Conservation (phyloP, 306 rosid genomes). For the Datisca glomerata region DNA sequence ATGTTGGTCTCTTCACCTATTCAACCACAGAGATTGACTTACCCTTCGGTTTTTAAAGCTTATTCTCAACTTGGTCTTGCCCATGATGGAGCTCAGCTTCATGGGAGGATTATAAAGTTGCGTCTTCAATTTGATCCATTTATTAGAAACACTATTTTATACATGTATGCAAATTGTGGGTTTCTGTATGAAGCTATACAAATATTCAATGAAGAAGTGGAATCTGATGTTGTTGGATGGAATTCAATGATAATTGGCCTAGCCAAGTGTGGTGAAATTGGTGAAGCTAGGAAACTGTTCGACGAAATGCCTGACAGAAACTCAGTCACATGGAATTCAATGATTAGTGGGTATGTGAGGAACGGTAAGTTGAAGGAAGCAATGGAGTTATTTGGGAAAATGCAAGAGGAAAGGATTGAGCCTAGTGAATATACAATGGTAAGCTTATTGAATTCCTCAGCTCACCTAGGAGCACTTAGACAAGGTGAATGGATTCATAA, state of each 20-base stretch:
- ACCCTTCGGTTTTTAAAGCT: slow-evolving; percentile 86
- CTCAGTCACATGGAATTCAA: slow-evolving; percentile 58
- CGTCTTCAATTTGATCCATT: slow-evolving; percentile 47
- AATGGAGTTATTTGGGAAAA: slow-evolving; percentile 38
- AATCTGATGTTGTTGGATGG: slow-evolving; percentile 54
- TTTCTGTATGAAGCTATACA: slow-evolving; percentile 40
- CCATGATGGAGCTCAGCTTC: slow-evolving; percentile 66
- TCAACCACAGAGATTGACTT: slow-evolving; percentile 49
- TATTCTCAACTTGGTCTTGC: slow-evolving; percentile 53
- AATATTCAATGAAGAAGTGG: slow-evolving; percentile 36
- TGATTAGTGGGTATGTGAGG: slow-evolving; percentile 85
- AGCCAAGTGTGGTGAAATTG: slow-evolving; percentile 62
- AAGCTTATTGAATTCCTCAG: slow-evolving; percentile 75
- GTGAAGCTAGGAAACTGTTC: slow-evolving; percentile 55
- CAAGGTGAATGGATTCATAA: slow-evolving; percentile 78
- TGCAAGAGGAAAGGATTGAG: slow-evolving; percentile 42
- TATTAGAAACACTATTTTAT: slow-evolving; percentile 40
- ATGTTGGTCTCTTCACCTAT: slow-evolving; percentile 43
- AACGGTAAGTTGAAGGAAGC: slow-evolving; percentile 51
- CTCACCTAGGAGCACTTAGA: slow-evolving; percentile 65
- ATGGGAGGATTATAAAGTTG: slow-evolving; percentile 55
- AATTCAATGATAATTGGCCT: slow-evolving; percentile 70
- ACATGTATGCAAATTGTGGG: slow-evolving; percentile 70
- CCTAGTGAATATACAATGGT: slow-evolving; percentile 82
- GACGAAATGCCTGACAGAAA: slow-evolving; percentile 46